Evolutionary conservation across 1,139 yeast genomes (phyloP).

Genomic region (Eremothecium sinecaudum): DNA sequence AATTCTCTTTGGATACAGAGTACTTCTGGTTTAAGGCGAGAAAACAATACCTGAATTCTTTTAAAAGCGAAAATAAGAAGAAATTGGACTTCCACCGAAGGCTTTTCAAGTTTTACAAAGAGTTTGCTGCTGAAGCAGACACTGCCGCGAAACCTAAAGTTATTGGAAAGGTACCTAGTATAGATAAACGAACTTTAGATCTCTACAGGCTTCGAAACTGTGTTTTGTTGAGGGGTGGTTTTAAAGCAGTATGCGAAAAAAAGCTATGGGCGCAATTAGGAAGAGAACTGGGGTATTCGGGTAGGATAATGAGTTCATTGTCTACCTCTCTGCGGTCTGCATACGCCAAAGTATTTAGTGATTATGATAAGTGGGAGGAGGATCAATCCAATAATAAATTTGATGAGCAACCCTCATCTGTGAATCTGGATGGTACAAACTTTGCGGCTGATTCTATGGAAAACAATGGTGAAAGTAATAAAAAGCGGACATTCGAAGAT

Average conservation of each 20-base stretch:
- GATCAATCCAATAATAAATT: slow-evolving; percentile 1
- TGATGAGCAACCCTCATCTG: neutral
- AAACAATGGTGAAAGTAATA: slow-evolving; percentile 3
- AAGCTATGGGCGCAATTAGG: slow-evolving; percentile 63
- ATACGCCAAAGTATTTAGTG: slow-evolving; percentile 35
- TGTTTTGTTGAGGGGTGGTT: slow-evolving; percentile 52
- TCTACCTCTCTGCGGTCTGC: slow-evolving; percentile 60
- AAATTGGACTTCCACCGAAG: slow-evolving; percentile 32
- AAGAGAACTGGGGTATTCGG: slow-evolving; percentile 66
- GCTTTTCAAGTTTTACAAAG: slow-evolving; percentile 30
- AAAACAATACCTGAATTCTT: slow-evolving; percentile 40
- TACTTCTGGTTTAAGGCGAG: slow-evolving; percentile 51
- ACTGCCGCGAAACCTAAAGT: slow-evolving; percentile 5
- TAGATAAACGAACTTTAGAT: slow-evolving; percentile 50
- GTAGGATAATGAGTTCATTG: slow-evolving; percentile 58
- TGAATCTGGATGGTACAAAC: slow-evolving; percentile 5
- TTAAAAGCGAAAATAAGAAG: slow-evolving; percentile 27
- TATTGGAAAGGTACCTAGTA: slow-evolving; percentile 39
- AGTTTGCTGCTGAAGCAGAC: slow-evolving; percentile 13
- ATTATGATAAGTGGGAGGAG: slow-evolving; percentile 22
- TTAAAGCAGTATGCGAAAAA: slow-evolving; percentile 42
- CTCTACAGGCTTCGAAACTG: slow-evolving; percentile 42
- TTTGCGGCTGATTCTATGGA: slow-evolving; percentile 1
- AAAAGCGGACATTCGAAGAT: neutral
- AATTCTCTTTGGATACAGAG: slow-evolving; percentile 42